Base-by-base conservation (phyloP, 176 grass and related monocot genomes). In the Oryza meyeriana region DNA sequence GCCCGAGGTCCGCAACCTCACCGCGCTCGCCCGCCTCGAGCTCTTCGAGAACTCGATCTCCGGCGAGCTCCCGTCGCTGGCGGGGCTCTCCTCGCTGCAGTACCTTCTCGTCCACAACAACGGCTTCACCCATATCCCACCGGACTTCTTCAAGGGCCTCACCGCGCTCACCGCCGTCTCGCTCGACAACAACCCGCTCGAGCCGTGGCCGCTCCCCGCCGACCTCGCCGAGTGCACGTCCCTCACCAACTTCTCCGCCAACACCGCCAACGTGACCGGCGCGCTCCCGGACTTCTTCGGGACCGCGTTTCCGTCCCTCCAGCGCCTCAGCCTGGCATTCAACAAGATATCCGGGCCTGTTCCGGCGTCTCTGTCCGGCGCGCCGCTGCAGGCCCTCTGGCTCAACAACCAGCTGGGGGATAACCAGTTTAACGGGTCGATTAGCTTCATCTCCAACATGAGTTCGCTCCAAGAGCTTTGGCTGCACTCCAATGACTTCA, bases 401-500 rank as follows among this genome's bases (percentile, higher is more conserved):
- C 88, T 97, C 84, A 97, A 97, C 83, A 79, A 74, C 80, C 83
- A 83, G 72, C 1, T 9, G 0, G 78, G 87, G 1, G 0, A 0
- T 3, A 0, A 6, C 47, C 12, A 48, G 33, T 16, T 97, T 16
- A 90, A 29, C 1, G 88, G 94, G 11, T 55, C 87, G 6, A 67
- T 97, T 67, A 74, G 66, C 68, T 91, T 97, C 40, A 4, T 97
- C 69, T 41, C 74, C 45, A 92, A 90, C 64, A 81, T 97, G 83
- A 86, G 85, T 3, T 12, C 29, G 16, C 18, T 83, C 1, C 5
- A 50, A 25, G 33, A 92, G 74, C 85, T 97, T 18, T 97, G 94
- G 94, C 84, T 97, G 42, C 94, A 97, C 27, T 87, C 81, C 28
- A 97, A 97, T 32, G 20, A 42, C 38, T 97, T 97, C 79, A 78